Evolutionary conservation across 2,329 filamentous ascomycete genomes (phyloP), one percentile per base, ranked within the genome.

Genomic region (Anthostomella pinea): DNA sequence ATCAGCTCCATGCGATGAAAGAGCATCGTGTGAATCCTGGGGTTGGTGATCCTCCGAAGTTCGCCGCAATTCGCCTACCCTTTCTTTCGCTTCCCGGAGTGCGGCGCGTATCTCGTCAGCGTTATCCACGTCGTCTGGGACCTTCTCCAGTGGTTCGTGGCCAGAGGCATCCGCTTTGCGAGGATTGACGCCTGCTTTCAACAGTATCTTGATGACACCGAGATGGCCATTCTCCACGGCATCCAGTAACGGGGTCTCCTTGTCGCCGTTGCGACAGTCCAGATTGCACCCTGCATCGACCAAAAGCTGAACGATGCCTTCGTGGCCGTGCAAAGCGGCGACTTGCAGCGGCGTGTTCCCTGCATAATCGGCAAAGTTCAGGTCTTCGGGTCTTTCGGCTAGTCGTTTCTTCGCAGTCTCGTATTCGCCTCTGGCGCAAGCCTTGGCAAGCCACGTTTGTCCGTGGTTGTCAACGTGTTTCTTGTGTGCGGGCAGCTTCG

Each of bases 261-360:
- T 88, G 52, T 89, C 84, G 53, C 87, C 82, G 53, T 85, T 82
- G 39, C 82, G 69, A 53, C 77, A 91, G 54, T 96, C 86, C 29
- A 93, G 75, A 37, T 87, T 84, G 63, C 90, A 95, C 21, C 87
- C 87, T 45, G 87, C 83, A 7, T 87, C 79, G 44, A 98, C 81
- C 24, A 98, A 68, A 35, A 95, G 84, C 58, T 86, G 82, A 24
- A 97, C 93, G 38, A 97, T 90, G 36, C 93, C 79, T 20, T 83
- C 82, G 59, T 83, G 86, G 6, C 93, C 93, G 56, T 93, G 85
- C 39, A 98, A 73, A 20, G 90, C 82, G 21, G 93, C 91, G 48
- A 95, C 93, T 62, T 98, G 93, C 21, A 98, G 71, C 16, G 93
- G 93, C 1, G 91, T 94, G 55, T 97, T 97, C n/a, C 88, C 87